A percentile compares a stretch with the other conserved stretches of the same genome.
phyloP scores from a whole-genome alignment of 176 grass and related monocot species.

The Rhynchospora pubera region DNA sequence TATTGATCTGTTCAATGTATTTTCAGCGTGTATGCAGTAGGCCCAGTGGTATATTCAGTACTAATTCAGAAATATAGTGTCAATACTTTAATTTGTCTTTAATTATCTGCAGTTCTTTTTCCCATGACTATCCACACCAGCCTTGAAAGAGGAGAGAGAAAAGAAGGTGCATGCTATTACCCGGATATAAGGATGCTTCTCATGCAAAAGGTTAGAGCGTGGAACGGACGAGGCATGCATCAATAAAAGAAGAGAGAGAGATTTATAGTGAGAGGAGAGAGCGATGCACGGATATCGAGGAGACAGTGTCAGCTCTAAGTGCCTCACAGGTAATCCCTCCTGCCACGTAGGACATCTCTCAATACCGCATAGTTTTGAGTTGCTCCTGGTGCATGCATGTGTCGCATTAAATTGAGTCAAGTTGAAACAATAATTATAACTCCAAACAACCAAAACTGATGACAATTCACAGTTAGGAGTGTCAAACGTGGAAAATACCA shows the following conservation, averaged over 20 bases:
- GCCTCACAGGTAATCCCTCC: conserved; percentile 6
- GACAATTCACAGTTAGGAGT: no score
- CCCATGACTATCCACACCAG: neutral
- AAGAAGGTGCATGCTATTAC: conserved; percentile 37
- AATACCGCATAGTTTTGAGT: neutral
- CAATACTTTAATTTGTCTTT: neutral
- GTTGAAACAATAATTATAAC: no score
- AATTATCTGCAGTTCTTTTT: neutral
- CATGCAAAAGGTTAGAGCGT: conserved; percentile 53
- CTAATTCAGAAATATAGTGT: no score
- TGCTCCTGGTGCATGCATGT: conserved; percentile 13
- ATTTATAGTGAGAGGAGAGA: neutral
- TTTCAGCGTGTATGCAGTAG: neutral
- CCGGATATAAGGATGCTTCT: conserved; percentile 40
- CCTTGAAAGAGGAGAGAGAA: neutral
- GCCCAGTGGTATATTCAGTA: neutral
- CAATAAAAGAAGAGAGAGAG: conserved; percentile 75
- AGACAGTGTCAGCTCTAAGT: conserved; percentile 19
- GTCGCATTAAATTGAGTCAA: no score
- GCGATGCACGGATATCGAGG: neutral
- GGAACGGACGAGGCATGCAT: conserved; percentile 35
- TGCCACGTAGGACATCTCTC: conserved; percentile 34
- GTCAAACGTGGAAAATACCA: no score
- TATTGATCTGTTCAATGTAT: no score
- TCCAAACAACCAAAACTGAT: no score